These are phyloP conservation scores for Megacollybia marginata DNA, from an alignment of 768 basidiomycete genomes.

Conservation along the genomic window DNA sequence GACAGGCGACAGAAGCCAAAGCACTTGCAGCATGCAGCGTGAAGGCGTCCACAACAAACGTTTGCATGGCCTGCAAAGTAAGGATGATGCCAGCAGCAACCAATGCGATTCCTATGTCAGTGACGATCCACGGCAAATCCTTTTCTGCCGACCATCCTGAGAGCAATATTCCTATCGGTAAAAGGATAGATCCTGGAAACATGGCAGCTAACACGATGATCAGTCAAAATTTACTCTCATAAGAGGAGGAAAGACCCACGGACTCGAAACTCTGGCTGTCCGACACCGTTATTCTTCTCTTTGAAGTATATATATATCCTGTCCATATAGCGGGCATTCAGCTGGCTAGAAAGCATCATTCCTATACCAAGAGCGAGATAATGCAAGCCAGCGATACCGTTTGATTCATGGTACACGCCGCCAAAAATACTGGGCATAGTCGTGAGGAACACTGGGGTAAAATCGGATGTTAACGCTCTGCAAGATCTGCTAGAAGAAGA, in stretches of 20 bases:
- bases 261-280: conserved; percentile 43
- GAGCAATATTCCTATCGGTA: conserved; percentile 64
- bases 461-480: neutral
- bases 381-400: conserved; percentile 58
- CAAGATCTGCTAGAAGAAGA: neutral
- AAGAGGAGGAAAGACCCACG: conserved; percentile 24
- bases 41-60: conserved; percentile 63
- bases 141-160: conserved; percentile 63
- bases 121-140: conserved; percentile 58
- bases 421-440: conserved; percentile 56
- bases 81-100: conserved; percentile 56
- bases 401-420: conserved; percentile 41
- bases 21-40: conserved; percentile 56
- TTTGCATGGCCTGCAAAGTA: conserved; percentile 54
- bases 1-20: conserved; percentile 43
- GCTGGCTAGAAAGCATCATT: conserved; percentile 40
- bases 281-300: conserved; percentile 36
- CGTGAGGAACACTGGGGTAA: conserved; percentile 51
- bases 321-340: conserved; percentile 54
- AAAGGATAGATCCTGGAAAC: conserved; percentile 46
- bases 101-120: conserved; percentile 54
- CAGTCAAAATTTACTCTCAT: too few relatives aligned
- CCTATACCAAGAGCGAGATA: conserved; percentile 73
- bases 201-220: conserved; percentile 33
- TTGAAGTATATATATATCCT: conserved; percentile 42